Conservation (phyloP, 2,329 filamentous ascomycete species). For the Incumbomyces lentus region DNA sequence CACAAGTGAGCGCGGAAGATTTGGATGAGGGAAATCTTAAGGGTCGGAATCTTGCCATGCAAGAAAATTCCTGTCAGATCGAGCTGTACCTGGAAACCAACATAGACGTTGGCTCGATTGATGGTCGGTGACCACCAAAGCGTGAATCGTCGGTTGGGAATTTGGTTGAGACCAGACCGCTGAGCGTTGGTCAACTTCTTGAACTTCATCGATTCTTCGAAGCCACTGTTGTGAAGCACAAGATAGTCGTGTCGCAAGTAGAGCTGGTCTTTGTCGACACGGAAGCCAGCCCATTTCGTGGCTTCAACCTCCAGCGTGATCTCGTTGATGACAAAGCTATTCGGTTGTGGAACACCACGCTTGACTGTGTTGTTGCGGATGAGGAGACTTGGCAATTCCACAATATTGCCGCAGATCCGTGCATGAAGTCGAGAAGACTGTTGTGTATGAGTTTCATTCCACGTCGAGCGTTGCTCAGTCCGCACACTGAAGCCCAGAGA, state of each 20-base stretch:
- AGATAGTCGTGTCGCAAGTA: conserved; percentile 42
- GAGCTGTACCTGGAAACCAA: conserved; percentile 97
- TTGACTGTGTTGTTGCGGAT: too few relatives aligned
- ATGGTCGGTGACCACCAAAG: conserved; percentile 88
- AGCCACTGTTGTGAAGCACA: conserved; percentile 33
- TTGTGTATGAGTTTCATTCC: too few relatives aligned
- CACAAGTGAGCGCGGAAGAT: conserved; percentile 99
- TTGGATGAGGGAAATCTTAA: conserved; percentile 96
- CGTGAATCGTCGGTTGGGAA: conserved; percentile 96
- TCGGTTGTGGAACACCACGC: conserved; percentile 13
- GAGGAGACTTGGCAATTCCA: too few relatives aligned
- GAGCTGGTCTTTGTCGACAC: conserved; percentile 41
- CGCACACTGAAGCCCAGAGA: conserved; percentile 8
- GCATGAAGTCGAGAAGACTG: too few relatives aligned
- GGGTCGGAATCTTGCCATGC: conserved; percentile 94
- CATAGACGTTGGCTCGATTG: conserved; percentile 92
- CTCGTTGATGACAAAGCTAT: conserved; percentile 32
- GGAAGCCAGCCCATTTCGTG: conserved; percentile 42
- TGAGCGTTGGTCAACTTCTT: conserved; percentile 98
- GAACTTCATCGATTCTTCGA: conserved; percentile 73
- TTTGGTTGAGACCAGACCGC: conserved; percentile 92
- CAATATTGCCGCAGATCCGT: too few relatives aligned
- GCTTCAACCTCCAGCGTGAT: conserved; percentile 34
- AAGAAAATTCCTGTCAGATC: conserved; percentile 98
- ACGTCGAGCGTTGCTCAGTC: conserved; percentile 5